phyloP scores from a whole-genome alignment of 2,329 filamentous ascomycete genomes.

The Ophiostoma sp. region DNA sequence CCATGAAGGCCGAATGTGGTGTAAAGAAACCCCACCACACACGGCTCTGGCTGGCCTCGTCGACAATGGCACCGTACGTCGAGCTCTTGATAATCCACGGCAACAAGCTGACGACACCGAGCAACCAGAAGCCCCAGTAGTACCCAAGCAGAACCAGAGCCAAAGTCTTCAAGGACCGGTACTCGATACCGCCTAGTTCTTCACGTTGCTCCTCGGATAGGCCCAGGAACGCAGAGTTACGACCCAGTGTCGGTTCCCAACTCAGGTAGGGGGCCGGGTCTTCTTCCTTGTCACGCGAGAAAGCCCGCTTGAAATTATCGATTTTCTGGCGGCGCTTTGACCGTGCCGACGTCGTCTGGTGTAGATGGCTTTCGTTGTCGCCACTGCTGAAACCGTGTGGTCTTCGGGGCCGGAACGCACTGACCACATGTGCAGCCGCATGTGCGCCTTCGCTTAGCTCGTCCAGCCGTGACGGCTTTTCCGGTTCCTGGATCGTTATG shows the following conservation, averaged over 20 bases:
- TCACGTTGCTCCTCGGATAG: slow-evolving; percentile 90
- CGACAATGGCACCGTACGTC: slow-evolving; percentile 66
- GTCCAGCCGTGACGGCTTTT: slow-evolving; percentile 45
- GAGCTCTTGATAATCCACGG: slow-evolving; percentile 73
- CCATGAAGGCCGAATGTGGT: slow-evolving; percentile 84
- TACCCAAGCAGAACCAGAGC: slow-evolving; percentile 76
- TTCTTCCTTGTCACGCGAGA: slow-evolving; percentile 54
- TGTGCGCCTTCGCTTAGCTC: slow-evolving; percentile 47
- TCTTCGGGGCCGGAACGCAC: slow-evolving; percentile 43
- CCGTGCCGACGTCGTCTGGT: slow-evolving; percentile 28
- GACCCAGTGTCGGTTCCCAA: slow-evolving; percentile 86
- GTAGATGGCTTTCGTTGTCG: slow-evolving; percentile 29
- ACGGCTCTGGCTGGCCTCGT: slow-evolving; percentile 59
- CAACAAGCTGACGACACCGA: slow-evolving; percentile 71
- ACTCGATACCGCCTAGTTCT: slow-evolving; percentile 94
- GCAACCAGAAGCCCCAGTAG: slow-evolving; percentile 77
- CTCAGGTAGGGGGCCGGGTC: slow-evolving; percentile 82
- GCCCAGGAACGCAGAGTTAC: slow-evolving; percentile 70
- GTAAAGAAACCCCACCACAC: slow-evolving; percentile 95
- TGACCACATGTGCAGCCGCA: slow-evolving; percentile 43
- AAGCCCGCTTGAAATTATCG: slow-evolving; percentile 57
- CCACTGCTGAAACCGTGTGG: background rate
- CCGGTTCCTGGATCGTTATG: slow-evolving; percentile 68
- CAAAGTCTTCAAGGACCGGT: slow-evolving; percentile 84
- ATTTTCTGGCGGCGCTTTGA: slow-evolving; percentile 52